Evolutionary conservation across 345 rosid genomes (phyloP), one percentile per base, ranked within the genome.

Genomic region (Arabidopsis arenosa): DNA sequence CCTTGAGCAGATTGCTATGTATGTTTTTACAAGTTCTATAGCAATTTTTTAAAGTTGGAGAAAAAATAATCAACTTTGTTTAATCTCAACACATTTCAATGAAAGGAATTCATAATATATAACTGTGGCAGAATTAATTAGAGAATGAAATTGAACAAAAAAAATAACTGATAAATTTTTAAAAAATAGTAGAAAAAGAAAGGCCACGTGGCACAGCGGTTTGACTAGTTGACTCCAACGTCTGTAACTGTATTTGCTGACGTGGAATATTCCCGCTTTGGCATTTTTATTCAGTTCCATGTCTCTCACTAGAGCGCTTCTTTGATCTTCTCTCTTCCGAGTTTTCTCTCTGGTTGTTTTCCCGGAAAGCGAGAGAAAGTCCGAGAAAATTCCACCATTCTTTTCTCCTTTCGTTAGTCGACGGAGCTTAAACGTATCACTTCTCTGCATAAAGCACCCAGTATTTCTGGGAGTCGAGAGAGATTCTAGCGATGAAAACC

Each of bases 211-310:
- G 72, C 66, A 40, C 3, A 41, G 36, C 1, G 12, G 67, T 30
- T 26, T 48, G 68, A 58, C 74, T 62, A 30, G 44, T 49, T 66
- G 74, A 70, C 69, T 64, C 72, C 53, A 77, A 75, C 80, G 76
- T 65, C 77, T 39, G 39, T 69, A 85, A 83, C 88, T 68, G 81
- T 30, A 66, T 74, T 41, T 54, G 80, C 75, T 79, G 82, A 85
- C 80, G 88, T 85, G 88, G 76, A 45, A 17, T 53, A 6, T 41
- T 63, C 45, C 47, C 61, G 26, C 63, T 18, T 48, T 63, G 8
- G 7, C 49, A 23, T 30, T 60, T 59, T 14, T 18, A 41, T 62
- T 59, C 45, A 26, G 51, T 45, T 51, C 30, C 60, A 54, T 39
- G 9, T 71, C 45, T 17, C 53, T 43, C 32, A 28, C 66, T 67